A percentile compares a stretch with the other conserved stretches of the same genome.
phyloP scores from a whole-genome alignment of 1,284 basidiomycete species.

The Rhodotorula sp. region DNA sequence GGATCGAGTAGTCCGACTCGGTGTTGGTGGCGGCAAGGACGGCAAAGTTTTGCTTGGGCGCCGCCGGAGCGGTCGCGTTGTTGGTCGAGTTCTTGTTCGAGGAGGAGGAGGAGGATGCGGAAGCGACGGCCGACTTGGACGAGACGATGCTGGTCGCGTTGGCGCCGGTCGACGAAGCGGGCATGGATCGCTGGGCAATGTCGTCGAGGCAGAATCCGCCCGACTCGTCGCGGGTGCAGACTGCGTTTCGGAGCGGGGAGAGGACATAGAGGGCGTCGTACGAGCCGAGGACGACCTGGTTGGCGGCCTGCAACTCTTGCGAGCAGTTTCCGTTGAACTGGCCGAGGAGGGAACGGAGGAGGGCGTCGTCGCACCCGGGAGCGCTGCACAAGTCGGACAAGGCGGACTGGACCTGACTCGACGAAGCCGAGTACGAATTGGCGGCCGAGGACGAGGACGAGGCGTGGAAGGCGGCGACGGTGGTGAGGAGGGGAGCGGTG shows the following conservation, averaged over 20 bases:
- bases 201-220: conserved; percentile 55
- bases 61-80: conserved; percentile 4
- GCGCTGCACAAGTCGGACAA: conserved; percentile 63
- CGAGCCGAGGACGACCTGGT: conserved; percentile 49
- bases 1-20: conserved; percentile 5
- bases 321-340: conserved; percentile 68
- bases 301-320: conserved; percentile 62
- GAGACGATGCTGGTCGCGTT: conserved; percentile 10
- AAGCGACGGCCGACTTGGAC: neutral
- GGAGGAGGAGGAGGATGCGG: neutral
- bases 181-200: conserved; percentile 25
- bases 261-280: conserved; percentile 79
- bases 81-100: neutral
- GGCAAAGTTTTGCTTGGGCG: conserved; percentile 11
- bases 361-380: conserved; percentile 59
- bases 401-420: conserved; percentile 53
- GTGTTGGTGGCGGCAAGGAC: conserved; percentile 5
- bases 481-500: conserved; percentile 62
- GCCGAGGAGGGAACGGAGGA: conserved; percentile 62
- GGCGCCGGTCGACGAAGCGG: conserved; percentile 11
- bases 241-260: conserved; percentile 61
- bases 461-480: conserved; percentile 61
- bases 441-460: conserved; percentile 15
- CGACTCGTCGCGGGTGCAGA: conserved; percentile 69
- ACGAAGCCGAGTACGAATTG: conserved; percentile 3